phyloP scores from a whole-genome alignment of 176 grass and related monocot species.

The Phyllostachys edulis region DNA sequence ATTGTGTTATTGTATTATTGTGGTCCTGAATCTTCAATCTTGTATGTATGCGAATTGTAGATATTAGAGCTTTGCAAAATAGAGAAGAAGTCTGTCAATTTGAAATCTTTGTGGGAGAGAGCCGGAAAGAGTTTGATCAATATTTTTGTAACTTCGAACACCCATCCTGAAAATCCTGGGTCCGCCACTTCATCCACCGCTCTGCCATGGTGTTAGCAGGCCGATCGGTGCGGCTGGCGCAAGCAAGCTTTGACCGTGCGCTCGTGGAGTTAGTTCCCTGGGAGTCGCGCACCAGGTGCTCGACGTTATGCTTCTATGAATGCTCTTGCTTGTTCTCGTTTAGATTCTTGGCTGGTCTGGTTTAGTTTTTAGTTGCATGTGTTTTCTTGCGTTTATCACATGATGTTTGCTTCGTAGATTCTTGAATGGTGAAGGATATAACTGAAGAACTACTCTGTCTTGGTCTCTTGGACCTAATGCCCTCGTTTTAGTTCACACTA shows the following conservation, averaged over 20 bases:
- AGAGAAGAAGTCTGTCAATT: no score
- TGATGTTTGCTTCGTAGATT: neutral
- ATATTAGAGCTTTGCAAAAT: no score
- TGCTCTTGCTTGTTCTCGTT: neutral
- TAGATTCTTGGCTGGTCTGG: neutral
- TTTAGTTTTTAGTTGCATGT: neutral
- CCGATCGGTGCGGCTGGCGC: neutral
- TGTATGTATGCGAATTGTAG: no score
- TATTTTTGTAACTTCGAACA: no score
- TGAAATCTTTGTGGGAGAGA: no score
- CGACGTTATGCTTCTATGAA: constrained; percentile 2
- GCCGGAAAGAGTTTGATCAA: no score
- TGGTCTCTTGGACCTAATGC: neutral
- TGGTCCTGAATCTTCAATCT: no score
- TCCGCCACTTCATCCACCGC: no score
- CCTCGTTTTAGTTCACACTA: neutral
- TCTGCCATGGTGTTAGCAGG: no score
- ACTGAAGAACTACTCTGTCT: neutral
- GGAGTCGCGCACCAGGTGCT: constrained; percentile 2
- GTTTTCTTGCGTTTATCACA: neutral
- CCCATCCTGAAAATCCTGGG: no score
- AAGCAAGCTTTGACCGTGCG: neutral
- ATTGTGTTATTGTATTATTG: no score
- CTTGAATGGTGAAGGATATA: neutral
- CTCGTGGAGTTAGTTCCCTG: neutral